Percentiles rank a stretch among this genome's conserved stretches.
Conservation (phyloP, 345 rosid genomes). For the Lepidium africanum region DNA sequence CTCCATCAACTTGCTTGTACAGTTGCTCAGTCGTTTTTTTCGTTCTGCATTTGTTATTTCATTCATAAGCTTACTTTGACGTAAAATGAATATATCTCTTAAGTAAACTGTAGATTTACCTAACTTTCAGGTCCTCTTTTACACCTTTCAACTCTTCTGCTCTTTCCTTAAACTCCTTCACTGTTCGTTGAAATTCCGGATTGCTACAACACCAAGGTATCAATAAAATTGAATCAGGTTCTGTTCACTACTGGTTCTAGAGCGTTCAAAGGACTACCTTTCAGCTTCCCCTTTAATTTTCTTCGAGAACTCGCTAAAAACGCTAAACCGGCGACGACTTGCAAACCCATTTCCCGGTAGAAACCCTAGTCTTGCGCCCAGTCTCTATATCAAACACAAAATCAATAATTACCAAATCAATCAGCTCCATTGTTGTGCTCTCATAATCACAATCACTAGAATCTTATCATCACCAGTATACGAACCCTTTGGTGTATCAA, state of each 20-base stretch:
- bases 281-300: constrained; percentile 70
- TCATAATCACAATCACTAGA: neutral
- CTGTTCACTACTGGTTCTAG: too few relatives aligned
- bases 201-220: constrained; percentile 36
- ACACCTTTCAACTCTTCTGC: constrained; percentile 61
- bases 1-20: constrained; percentile 78
- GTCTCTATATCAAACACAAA: constrained; percentile 33
- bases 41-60: constrained; percentile 75
- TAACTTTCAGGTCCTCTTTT: constrained; percentile 61
- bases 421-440: neutral
- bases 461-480: neutral
- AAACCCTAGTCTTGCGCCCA: constrained; percentile 33
- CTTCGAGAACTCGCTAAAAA: constrained; percentile 71
- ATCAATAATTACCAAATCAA: neutral
- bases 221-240: neutral
- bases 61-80: constrained; percentile 55
- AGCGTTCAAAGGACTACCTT: neutral
- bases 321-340: constrained; percentile 52
- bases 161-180: constrained; percentile 72
- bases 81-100: constrained; percentile 42
- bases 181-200: constrained; percentile 66
- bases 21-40: constrained; percentile 89
- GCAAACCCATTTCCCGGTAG: constrained; percentile 29
- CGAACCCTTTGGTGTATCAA: constrained; percentile 42
- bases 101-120: constrained; percentile 42